A percentile compares a stretch with the other conserved stretches of the same genome.
phyloP scores from a whole-genome alignment of 2,329 filamentous ascomycete species.

The Dactylellina drechsleri region DNA sequence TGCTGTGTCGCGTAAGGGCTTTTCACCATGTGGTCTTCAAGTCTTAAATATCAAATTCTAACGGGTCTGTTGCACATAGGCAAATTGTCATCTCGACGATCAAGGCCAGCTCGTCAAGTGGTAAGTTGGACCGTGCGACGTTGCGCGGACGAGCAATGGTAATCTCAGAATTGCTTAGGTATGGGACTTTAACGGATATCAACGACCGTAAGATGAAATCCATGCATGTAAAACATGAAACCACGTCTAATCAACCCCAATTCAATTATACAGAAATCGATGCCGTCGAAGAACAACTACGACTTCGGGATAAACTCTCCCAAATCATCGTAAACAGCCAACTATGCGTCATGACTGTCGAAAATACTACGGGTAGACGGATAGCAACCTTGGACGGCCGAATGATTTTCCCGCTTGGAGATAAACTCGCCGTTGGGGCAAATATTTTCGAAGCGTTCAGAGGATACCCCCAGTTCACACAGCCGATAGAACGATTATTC shows the following conservation, averaged over 20 bases:
- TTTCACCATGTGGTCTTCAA: no score
- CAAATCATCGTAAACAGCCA: constrained; percentile 42
- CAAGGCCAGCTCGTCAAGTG: constrained; percentile 30
- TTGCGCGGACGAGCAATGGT: background rate
- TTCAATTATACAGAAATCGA: constrained; percentile 39
- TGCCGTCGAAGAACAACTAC: constrained; percentile 44
- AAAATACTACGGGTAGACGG: constrained; percentile 47
- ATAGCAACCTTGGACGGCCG: constrained; percentile 39
- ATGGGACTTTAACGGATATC: constrained; percentile 48
- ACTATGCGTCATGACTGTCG: constrained; percentile 51
- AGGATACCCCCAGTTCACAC: constrained; percentile 38
- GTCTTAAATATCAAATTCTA: background rate
- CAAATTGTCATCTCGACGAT: constrained; percentile 35
- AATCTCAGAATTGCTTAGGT: constrained; percentile 28
- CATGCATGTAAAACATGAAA: background rate
- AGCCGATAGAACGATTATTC: constrained; percentile 41
- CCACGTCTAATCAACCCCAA: background rate
- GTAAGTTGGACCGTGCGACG: constrained; percentile 20
- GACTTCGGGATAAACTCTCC: constrained; percentile 32
- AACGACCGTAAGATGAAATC: constrained; percentile 43
- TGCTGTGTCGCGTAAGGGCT: constrained; percentile 71
- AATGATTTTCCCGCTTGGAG: constrained; percentile 49
- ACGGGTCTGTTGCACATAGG: constrained; percentile 20
- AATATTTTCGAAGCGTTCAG: constrained; percentile 51
- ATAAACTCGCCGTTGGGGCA: constrained; percentile 43